phyloP scores from a whole-genome alignment of 129 eudicot species.

The Chrysanthemum makinoi region DNA sequence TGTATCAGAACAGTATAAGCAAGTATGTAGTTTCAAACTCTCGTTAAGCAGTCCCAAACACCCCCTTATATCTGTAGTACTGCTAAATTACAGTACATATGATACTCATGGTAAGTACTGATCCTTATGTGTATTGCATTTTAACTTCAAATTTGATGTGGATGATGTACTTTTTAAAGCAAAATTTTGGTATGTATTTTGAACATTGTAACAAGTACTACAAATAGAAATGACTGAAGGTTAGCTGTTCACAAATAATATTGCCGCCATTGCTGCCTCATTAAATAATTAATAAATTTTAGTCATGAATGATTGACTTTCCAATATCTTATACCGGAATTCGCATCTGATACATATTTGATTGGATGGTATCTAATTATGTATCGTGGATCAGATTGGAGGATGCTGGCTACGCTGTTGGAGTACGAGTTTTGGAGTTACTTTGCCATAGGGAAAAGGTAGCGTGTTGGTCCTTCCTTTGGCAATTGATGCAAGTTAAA shows the following conservation, averaged over 20 bases:
- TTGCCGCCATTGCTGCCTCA: too few species aligned
- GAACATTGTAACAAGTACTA: too few species aligned
- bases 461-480: neutral
- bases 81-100: too few species aligned
- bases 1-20: too few species aligned
- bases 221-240: too few species aligned
- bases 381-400: slow-evolving; percentile 67
- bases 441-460: slow-evolving; percentile 99
- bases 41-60: too few species aligned
- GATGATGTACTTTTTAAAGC: neutral
- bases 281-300: neutral
- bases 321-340: neutral
- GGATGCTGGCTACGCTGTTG: slow-evolving; percentile 99
- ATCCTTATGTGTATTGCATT: too few species aligned
- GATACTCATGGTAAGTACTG: too few species aligned
- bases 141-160: neutral
- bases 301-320: neutral
- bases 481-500: neutral
- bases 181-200: neutral
- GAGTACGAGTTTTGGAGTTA: slow-evolving; percentile 87
- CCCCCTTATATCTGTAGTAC: too few species aligned
- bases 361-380: neutral
- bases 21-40: too few species aligned
- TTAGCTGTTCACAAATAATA: too few species aligned
- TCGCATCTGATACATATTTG: neutral